Evolutionary conservation across 805 yeast species (phyloP), one percentile per base, ranked within the genome.

Genomic region (Cyberlindnera americana): DNA sequence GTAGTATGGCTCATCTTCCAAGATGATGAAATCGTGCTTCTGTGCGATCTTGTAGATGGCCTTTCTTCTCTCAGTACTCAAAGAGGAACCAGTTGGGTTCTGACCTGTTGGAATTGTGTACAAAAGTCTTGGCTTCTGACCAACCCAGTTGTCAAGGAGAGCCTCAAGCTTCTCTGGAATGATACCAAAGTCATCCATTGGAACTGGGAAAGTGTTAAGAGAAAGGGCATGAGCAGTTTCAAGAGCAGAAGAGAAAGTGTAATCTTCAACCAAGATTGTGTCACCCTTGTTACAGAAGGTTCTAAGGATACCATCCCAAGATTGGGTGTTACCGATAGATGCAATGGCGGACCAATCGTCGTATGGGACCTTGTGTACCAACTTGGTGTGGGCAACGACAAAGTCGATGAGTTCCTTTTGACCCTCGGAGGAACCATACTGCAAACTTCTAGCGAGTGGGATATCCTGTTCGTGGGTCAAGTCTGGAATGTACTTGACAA

Each of bases 1-100:
- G 72, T 87, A 91, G 78, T 91, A 91, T 40, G 99, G 99, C 67
- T 93, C 99, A 63, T 91, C 99, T 69, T 91, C 99, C 37, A 91
- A 62, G 51, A 91, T 81, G 40, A 91, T 56, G 59, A 91, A 73
- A 66, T 93, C 96, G 62, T 89, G 84, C 67, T 87, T 81, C 59
- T 77, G 81, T 25, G 95, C 91, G 47, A 91, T 59, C 46, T 75
- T 73, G 65, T 89, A 90, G 50, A 93, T 75, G 41, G 73, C 77
- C 46, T 66, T 61, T 67, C 96, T 85, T 69, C 98, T 80, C 56
- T 86, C 90, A 19, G 56, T 65, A 25, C 83, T 69, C 54, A 93
- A 69, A 18, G 88, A 84, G 4, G 95, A 81, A 27, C 99, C 99
- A 15, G 97, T 90, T 48, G 99, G 99, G 73, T 91, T 91, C 70